Evolutionary conservation across 2,329 filamentous ascomycete species (phyloP), one percentile per base, ranked within the genome.

Genomic region (Fusarium nodosum): DNA sequence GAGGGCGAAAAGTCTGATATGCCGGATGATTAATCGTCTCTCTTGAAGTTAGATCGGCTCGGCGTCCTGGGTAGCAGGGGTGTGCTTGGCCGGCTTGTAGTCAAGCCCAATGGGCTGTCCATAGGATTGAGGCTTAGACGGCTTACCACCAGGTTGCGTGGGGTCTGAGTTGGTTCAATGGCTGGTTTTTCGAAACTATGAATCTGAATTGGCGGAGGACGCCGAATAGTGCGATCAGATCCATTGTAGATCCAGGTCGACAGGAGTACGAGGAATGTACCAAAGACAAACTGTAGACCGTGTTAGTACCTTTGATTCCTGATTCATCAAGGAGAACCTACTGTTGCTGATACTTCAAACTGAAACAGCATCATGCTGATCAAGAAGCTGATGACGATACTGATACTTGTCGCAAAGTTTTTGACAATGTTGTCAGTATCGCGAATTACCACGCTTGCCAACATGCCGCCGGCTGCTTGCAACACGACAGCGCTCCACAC

Each of bases 341-440:
- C 93, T 69, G 89, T 88, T 28, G 85, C 75, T 1, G 91, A 92
- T 44, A 96, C 86, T 48, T 88, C 81, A 71, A 97, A 93, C 51
- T 94, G 87, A 77, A 98, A 97, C 70, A 97, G 91, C 80, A 89
- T 90, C 3, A 97, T 87, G 76, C 94, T 97, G 54, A 93, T 92
- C 16, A 97, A 71, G 68, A 94, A 94, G 77, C 93, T 97, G 51
- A 97, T 82, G 58, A 97, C 84, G 66, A 98, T 97, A 75, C 93
- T 97, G 66, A 97, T 93, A 74, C 93, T 96, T 7, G 94, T 95
- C 7, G 95, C 94, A 80, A 97, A 94, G 77, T 96, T 97, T 84
- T 97, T 97, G 62, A 93, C 91, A 77, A 97, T 97, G 75, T 96
- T 97, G 68, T 82, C 81, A 10, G 79, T 72, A 62, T 82, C 79